Evolutionary conservation across 805 yeast species (phyloP).

Genomic region (Yarrowia deformans): DNA sequence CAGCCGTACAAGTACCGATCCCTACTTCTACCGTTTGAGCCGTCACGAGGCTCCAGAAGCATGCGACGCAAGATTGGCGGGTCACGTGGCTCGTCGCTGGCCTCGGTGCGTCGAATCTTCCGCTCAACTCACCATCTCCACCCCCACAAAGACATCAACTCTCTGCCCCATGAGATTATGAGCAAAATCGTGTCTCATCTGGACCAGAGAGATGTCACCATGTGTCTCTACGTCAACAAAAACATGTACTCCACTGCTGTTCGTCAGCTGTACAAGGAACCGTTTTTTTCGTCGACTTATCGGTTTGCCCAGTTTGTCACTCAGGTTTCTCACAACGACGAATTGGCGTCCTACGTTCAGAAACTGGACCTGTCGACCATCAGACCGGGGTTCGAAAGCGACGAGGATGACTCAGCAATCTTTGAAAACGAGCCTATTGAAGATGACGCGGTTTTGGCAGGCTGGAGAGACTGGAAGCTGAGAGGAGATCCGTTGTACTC

Average conservation of each 20-base stretch:
- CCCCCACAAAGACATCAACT: slow-evolving; percentile 18
- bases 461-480: slow-evolving; percentile 93
- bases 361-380: slow-evolving; percentile 64
- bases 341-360: slow-evolving; percentile 64
- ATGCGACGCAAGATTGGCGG: slow-evolving; percentile 15
- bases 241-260: slow-evolving; percentile 61
- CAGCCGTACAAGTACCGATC: slow-evolving; percentile 39
- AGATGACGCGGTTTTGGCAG: slow-evolving; percentile 60
- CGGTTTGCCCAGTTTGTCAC: slow-evolving; percentile 82
- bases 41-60: not conserved
- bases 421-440: slow-evolving; percentile 38
- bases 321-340: slow-evolving; percentile 62
- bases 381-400: slow-evolving; percentile 32
- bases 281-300: slow-evolving; percentile 72
- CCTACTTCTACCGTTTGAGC: slow-evolving; percentile 19
- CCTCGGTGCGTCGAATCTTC: slow-evolving; percentile 12
- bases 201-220: slow-evolving; percentile 55
- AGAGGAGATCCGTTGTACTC: slow-evolving; percentile 73
- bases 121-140: slow-evolving; percentile 16
- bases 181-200: slow-evolving; percentile 44
- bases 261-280: slow-evolving; percentile 60
- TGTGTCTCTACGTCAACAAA: slow-evolving; percentile 60
- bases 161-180: slow-evolving; percentile 47
- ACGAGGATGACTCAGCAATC: slow-evolving; percentile 40
- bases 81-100: slow-evolving; percentile 4